Percentiles rank a stretch among this genome's conserved stretches.
Conservation (phyloP, 192 early-diverging fungal genomes). For the Podila epigama region DNA sequence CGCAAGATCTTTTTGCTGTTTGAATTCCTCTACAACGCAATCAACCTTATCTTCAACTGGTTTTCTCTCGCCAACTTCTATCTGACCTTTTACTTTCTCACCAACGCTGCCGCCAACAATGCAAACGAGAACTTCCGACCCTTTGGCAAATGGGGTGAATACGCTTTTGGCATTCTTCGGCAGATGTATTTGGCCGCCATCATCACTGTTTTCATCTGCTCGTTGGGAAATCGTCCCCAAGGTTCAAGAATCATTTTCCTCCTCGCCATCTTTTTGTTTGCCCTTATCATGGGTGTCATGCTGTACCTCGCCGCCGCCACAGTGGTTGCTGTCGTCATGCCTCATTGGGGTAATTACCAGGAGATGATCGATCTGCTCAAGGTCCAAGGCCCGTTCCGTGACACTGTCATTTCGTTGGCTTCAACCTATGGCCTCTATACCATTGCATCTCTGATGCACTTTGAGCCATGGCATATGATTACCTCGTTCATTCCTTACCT, state of each 20-base stretch:
- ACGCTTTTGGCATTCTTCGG: constrained; percentile 71
- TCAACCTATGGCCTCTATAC: constrained; percentile 88
- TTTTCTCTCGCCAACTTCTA: constrained; percentile 88
- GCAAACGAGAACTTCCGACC: constrained; percentile 12
- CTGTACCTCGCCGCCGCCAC: constrained; percentile 74
- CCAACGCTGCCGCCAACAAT: constrained; percentile 11
- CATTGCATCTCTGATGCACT: constrained; percentile 73
- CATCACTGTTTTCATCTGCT: constrained; percentile 80
- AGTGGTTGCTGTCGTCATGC: constrained; percentile 55
- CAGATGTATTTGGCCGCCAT: constrained; percentile 81
- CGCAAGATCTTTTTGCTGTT: constrained; percentile 77
- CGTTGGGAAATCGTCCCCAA: constrained; percentile 92
- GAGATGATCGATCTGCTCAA: constrained; percentile 38
- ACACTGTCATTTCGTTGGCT: constrained; percentile 80
- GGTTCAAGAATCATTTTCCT: constrained; percentile 79
- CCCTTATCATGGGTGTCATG: constrained; percentile 82
- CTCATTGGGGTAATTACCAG: constrained; percentile 20
- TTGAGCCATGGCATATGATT: constrained; percentile 93
- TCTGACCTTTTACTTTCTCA: constrained; percentile 82
- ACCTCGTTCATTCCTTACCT: constrained; percentile 89
- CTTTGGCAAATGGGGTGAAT: constrained; percentile 61
- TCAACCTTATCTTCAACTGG: constrained; percentile 90
- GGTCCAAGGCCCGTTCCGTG: constrained; percentile 62
- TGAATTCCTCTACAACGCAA: constrained; percentile 82
- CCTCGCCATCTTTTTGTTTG: constrained; percentile 76